Conservation (phyloP, 495 filamentous ascomycete genomes). For the Recurvomyces mirabilis region DNA sequence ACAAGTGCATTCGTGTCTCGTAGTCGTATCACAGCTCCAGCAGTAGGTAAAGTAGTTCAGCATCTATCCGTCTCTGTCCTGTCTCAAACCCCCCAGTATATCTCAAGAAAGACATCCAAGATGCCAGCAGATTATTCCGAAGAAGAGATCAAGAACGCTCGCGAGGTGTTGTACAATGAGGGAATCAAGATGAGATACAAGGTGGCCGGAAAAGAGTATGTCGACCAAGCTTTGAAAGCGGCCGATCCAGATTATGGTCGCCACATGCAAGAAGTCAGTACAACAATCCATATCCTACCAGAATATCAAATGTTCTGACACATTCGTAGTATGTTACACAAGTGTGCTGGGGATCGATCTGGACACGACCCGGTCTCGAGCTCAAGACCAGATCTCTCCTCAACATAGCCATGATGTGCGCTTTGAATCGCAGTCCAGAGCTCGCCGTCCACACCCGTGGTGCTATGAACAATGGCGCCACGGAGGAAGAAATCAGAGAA, state of each 20-base stretch:
- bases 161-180: constrained; percentile 43
- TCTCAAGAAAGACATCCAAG: no score
- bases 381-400: constrained; percentile 43
- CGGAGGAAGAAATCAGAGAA: constrained; percentile 44
- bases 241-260: constrained; percentile 35
- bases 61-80: no score
- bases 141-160: constrained; percentile 25
- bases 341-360: constrained; percentile 43
- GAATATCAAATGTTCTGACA: no score
- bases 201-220: constrained; percentile 43
- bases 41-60: no score
- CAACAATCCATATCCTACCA: no score
- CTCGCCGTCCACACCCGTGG: constrained; percentile 44
- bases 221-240: constrained; percentile 36
- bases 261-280: constrained; percentile 42
- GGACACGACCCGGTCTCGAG: constrained; percentile 44
- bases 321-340: constrained; percentile 38
- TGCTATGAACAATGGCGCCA: constrained; percentile 43
- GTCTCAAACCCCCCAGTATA: no score
- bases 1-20: no score
- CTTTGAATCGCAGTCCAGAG: constrained; percentile 41
- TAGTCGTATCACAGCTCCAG: no score
- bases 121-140: constrained; percentile 11
- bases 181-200: constrained; percentile 41
- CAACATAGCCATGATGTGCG: constrained; percentile 46